Conservation (phyloP, 805 yeast species). For the Yarrowia deformans region DNA sequence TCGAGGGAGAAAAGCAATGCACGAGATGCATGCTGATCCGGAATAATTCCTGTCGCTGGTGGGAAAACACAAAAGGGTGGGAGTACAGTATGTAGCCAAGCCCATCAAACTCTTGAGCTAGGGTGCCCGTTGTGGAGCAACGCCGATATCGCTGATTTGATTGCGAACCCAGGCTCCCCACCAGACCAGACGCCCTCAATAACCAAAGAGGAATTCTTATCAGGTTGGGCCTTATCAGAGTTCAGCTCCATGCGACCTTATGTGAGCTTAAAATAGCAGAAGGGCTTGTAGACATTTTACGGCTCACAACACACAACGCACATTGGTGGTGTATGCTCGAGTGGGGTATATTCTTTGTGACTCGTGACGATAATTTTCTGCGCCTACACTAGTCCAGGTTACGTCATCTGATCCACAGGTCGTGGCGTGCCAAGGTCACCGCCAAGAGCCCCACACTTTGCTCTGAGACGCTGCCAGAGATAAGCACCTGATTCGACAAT, state of each 20-base stretch:
- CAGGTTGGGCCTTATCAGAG: conserved; percentile 28
- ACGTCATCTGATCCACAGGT: neutral
- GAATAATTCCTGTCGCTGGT: neutral
- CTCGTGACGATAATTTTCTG: neutral
- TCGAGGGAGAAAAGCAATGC: neutral
- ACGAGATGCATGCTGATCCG: conserved; percentile 3
- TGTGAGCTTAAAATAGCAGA: neutral
- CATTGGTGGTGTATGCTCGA: neutral
- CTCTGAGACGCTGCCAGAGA: neutral
- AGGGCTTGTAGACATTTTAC: conserved; percentile 14
- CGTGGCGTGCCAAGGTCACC: neutral
- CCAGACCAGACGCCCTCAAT: neutral
- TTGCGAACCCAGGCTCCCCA: neutral
- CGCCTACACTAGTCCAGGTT: neutral
- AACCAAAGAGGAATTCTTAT: conserved; percentile 17
- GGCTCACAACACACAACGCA: neutral
- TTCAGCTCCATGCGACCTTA: conserved; percentile 14
- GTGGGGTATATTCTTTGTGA: conserved; percentile 14
- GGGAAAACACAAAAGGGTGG: neutral
- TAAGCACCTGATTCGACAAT: neutral
- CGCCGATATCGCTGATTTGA: conserved; percentile 3
- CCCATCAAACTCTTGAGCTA: conserved; percentile 7
- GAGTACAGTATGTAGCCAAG: neutral
- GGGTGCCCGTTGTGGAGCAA: neutral
- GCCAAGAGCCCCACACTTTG: neutral